phyloP scores from a whole-genome alignment of 495 filamentous ascomycete genomes.

The Penicillium atrosanguineum region DNA sequence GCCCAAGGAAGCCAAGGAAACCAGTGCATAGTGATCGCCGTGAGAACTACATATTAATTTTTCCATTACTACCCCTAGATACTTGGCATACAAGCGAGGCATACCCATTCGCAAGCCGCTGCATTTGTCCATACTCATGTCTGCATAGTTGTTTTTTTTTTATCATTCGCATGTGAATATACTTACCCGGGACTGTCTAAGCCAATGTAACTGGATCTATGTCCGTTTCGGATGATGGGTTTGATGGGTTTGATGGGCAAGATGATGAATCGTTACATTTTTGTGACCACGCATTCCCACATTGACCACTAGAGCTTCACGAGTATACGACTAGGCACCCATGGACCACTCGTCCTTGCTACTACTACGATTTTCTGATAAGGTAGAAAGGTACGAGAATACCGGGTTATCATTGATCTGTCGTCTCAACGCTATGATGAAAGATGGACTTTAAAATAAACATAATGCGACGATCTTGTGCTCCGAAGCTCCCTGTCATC shows the following conservation, averaged over 20 bases:
- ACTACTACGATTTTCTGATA: neutral
- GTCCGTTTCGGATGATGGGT: neutral
- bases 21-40: neutral
- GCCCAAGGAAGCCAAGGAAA: neutral
- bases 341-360: too few species aligned
- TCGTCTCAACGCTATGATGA: conserved; percentile 39
- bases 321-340: too few species aligned
- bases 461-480: conserved; percentile 45
- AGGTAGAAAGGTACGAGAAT: neutral
- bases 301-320: neutral
- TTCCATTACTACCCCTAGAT: neutral
- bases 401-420: conserved; percentile 35
- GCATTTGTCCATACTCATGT: neutral
- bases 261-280: conserved; percentile 5
- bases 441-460: conserved; percentile 31
- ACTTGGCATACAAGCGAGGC: conserved; percentile 13
- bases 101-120: conserved; percentile 10
- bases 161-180: neutral
- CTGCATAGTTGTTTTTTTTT: neutral
- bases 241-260: neutral
- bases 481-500: conserved; percentile 18
- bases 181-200: neutral
- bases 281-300: neutral
- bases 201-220: neutral
- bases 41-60: neutral